Base-by-base conservation (phyloP, 2,329 filamentous ascomycete genomes). In the Helminthosporium solani region DNA sequence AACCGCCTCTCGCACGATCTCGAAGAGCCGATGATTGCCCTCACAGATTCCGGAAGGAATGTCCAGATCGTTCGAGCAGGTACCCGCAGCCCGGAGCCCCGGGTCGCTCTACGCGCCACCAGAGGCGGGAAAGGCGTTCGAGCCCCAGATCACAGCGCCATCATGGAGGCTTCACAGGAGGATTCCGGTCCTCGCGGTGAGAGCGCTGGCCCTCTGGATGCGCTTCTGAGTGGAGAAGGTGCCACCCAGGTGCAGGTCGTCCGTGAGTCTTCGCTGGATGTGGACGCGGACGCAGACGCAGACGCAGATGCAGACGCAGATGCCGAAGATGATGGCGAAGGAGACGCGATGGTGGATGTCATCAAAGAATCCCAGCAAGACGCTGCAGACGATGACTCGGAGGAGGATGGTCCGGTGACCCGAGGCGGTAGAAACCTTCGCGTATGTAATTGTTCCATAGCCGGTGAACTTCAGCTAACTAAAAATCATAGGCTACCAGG, bases 11-110 rank as follows among this genome's bases (percentile, higher is more conserved):
- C 77, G 19, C 79, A 81, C 50, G 79, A 81, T 52, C 71, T 78
- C 3, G 75, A 79, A 20, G 76, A 79, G 28, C 75, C 79, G 27
- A 75, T 84, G 12, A 69, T 82, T 36, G 79, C 78, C 14, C 68
- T 85, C 35, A 79, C 81, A 2, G 78, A 80, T 52, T 83, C 81
- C 7, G 82, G 82, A 15, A 77, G 73, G 47, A 80, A 84, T 61
- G 74, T 76, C 47, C 67, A 79, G 43, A 72, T 80, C 3, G 70
- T 82, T 8, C 73, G 80, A 49, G 70, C 75, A 53, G 78, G 76
- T 20, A 82, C 80, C 2, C 71, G 70, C 33, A 83, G 75, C 45
- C 76, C 68, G 1, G 66, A 70, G 49, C 64, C 80, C 4, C 64
- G 69, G 3, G 75, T 80, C 48, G 53, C 71, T 12, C 53, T 71